Base-by-base conservation (phyloP, 1,139 yeast genomes). In the Kluyveromyces marxianus region DNA sequence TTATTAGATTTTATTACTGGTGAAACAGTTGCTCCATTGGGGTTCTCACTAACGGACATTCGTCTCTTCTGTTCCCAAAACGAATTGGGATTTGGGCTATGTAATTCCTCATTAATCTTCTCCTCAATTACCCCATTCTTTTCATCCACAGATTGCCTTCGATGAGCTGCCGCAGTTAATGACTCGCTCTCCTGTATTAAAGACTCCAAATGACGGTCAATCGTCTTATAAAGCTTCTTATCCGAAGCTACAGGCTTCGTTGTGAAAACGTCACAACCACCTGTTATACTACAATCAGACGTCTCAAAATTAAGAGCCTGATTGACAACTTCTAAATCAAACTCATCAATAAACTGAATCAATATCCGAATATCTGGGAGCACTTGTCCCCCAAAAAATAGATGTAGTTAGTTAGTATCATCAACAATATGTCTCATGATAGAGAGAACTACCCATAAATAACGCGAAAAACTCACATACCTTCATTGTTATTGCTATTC, bases 211-310 rank as follows among this genome's bases (percentile, higher is more conserved):
- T 86, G 94, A 55, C 83, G 81, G 63, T 89, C 97, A 44, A 92
- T 80, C 0, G 92, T 80, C 65, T 88, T 87, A 70, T 85, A 88
- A 33, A 92, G 74, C 65, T 90, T 90, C 57, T 89, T 75, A 65
- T 92, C 99, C 2, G 92, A 76, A 1, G 92, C 88, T 35, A 90
- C 88, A 1, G 96, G 90, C 61, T 92, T 92, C 1, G 98, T 92
- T 1, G 97, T 87, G 63, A 88, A 92, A 41, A 92, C 72, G 60
- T 92, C 99, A 62, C 96, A 83, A 25, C 95, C 92, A n/a, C 97
- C 97, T 46, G 80, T 79, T 31, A 92, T 76, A 58, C 83, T 87
- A 62, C 90, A 81, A 59, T 94, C 98, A 8, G 81, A 80, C 3
- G 96, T 83, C 55, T 87, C 92, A 64, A 90, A 90, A 57, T 83